Percentiles rank a stretch among this genome's conserved stretches.
Conservation (phyloP, 2,329 filamentous ascomycete species). For the Berkeleyomyces rouxiae region DNA sequence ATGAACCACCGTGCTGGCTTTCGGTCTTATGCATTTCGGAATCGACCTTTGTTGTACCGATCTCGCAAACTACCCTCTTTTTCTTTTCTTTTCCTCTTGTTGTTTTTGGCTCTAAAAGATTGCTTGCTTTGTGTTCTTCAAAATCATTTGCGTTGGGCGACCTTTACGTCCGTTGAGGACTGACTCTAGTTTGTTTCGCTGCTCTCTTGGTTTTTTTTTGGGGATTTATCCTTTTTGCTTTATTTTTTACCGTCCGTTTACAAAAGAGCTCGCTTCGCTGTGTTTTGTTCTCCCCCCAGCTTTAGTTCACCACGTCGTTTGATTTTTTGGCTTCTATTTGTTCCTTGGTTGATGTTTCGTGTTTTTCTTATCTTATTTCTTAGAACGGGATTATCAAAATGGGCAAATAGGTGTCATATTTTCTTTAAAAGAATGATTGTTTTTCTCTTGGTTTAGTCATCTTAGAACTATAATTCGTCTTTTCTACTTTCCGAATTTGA, state of each 20-base stretch:
- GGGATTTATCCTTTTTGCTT: background rate
- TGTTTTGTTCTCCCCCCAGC: background rate
- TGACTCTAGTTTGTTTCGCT: slow-evolving; percentile 1
- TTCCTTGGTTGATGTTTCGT: background rate
- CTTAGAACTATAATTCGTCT: too few species aligned
- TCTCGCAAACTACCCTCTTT: background rate
- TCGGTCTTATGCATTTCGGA: background rate
- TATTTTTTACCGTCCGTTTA: background rate
- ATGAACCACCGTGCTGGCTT: background rate
- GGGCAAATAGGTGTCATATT: background rate
- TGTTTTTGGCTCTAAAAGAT: background rate
- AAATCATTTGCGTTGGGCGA: background rate
- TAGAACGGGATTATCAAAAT: background rate
- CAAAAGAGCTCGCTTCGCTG: background rate
- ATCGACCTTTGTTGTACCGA: background rate
- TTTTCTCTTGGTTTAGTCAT: background rate
- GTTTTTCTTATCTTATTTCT: background rate
- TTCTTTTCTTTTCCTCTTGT: background rate
- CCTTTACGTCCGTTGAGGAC: background rate
- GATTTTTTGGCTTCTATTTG: background rate
- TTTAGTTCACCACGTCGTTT: background rate
- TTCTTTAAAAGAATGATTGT: background rate
- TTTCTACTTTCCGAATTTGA: too few species aligned
- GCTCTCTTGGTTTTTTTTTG: slow-evolving; percentile 3
- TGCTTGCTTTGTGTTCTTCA: background rate